phyloP scores from a whole-genome alignment of 805 yeast species.

The Tetrapisispora phaffii region DNA sequence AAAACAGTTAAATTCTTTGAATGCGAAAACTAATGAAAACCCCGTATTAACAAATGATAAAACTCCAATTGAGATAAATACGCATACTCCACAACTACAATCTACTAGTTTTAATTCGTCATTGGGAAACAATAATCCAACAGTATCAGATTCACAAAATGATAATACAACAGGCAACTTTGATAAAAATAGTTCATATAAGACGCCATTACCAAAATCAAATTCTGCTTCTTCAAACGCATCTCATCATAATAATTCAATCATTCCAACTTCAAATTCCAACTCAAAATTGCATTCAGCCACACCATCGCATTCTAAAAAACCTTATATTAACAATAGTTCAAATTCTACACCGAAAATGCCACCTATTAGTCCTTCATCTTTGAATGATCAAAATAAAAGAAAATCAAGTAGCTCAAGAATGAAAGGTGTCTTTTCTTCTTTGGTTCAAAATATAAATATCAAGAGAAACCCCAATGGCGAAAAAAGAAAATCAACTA shows the following conservation, averaged over 20 bases:
- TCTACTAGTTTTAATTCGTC: not conserved
- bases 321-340: slow-evolving; percentile 1
- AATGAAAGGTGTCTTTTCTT: slow-evolving; percentile 50
- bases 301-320: slow-evolving; percentile 10
- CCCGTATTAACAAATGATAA: not conserved
- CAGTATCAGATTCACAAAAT: not conserved
- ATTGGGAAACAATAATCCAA: not conserved
- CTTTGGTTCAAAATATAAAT: slow-evolving; percentile 27
- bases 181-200: not conserved
- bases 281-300: slow-evolving; percentile 2
- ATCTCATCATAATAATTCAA: not conserved
- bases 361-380: slow-evolving; percentile 12
- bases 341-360: not conserved
- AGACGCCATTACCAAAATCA: slow-evolving; percentile 3
- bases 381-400: slow-evolving; percentile 5
- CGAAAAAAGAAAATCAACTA: slow-evolving; percentile 30
- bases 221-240: not conserved
- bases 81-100: not conserved
- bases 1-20: slow-evolving; percentile 8
- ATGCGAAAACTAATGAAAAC: not conserved
- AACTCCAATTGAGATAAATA: not conserved
- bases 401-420: slow-evolving; percentile 32
- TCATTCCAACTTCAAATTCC: not conserved
- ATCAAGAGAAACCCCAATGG: slow-evolving; percentile 23
- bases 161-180: not conserved